phyloP scores from a whole-genome alignment of 306 rosid genomes.

The Argentina anserina region DNA sequence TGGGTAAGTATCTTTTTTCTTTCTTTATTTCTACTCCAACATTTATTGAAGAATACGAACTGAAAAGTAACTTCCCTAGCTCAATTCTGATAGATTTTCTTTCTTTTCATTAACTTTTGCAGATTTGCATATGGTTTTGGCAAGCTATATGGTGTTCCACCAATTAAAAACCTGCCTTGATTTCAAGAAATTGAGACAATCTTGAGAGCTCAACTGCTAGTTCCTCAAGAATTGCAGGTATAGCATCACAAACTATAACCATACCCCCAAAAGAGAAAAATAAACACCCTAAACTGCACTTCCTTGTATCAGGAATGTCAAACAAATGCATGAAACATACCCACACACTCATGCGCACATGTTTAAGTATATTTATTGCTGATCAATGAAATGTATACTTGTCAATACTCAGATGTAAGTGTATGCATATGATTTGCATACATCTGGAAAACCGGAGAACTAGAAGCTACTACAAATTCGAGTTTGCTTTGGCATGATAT shows the following conservation, averaged over 20 bases:
- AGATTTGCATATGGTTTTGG: slow-evolving; percentile 43
- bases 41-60: neutral
- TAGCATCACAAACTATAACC: slow-evolving; percentile 16
- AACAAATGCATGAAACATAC: neutral
- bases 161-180: neutral
- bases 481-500: slow-evolving; percentile 18
- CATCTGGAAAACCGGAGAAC: slow-evolving; percentile 8
- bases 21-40: neutral
- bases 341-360: slow-evolving; percentile 7
- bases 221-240: slow-evolving; percentile 31
- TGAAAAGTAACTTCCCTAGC: neutral
- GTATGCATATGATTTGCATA: neutral
- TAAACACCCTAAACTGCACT: slow-evolving; percentile 12
- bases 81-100: neutral
- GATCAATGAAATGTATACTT: neutral
- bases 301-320: neutral
- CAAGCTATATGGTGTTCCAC: slow-evolving; percentile 24
- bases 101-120: slow-evolving; percentile 17
- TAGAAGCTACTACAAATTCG: slow-evolving; percentile 4
- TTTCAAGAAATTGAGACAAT: slow-evolving; percentile 14
- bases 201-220: slow-evolving; percentile 15
- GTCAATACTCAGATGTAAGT: slow-evolving; percentile 3
- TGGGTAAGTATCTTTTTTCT: slow-evolving; percentile 44
- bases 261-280: neutral
- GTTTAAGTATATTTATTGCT: slow-evolving; percentile 5